Conservation (phyloP, 78 protist genomes). For the Polysphondylium violaceum region DNA sequence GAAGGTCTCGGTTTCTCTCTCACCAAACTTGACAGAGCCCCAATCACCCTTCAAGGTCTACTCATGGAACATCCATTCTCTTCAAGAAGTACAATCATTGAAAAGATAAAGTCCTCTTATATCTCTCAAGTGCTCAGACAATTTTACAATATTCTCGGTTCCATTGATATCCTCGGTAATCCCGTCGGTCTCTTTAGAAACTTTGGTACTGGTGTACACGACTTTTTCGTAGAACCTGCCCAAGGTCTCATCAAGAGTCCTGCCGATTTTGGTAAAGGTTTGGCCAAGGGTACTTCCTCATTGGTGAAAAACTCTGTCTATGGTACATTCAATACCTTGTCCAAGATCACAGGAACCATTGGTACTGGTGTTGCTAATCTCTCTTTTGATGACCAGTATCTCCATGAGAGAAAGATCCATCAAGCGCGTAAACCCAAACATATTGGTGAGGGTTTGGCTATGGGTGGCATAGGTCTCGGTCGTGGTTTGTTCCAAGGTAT, state of each 20-base stretch:
- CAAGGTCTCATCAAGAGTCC: constrained; percentile 84
- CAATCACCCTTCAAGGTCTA: constrained; percentile 69
- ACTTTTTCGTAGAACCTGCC: constrained; percentile 86
- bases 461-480: constrained; percentile 80
- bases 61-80: constrained; percentile 85
- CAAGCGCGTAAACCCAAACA: constrained; percentile 68
- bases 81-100: constrained; percentile 54
- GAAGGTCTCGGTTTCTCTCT: constrained; percentile 78
- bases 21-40: constrained; percentile 79
- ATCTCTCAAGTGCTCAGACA: constrained; percentile 49
- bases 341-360: constrained; percentile 79
- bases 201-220: constrained; percentile 88
- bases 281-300: constrained; percentile 74
- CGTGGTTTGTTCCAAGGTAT: constrained; percentile 89
- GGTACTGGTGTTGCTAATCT: constrained; percentile 81
- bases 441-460: constrained; percentile 82
- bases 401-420: constrained; percentile 55
- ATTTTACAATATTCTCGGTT: constrained; percentile 86
- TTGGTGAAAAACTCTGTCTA: constrained; percentile 80
- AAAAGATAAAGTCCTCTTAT: constrained; percentile 72
- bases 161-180: constrained; percentile 89
- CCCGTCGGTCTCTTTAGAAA: constrained; percentile 87
- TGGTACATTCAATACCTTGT: constrained; percentile 85
- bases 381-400: constrained; percentile 83
- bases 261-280: constrained; percentile 77